Conservation (phyloP, 2,329 filamentous ascomycete species). For the Colletotrichum graminicola region DNA sequence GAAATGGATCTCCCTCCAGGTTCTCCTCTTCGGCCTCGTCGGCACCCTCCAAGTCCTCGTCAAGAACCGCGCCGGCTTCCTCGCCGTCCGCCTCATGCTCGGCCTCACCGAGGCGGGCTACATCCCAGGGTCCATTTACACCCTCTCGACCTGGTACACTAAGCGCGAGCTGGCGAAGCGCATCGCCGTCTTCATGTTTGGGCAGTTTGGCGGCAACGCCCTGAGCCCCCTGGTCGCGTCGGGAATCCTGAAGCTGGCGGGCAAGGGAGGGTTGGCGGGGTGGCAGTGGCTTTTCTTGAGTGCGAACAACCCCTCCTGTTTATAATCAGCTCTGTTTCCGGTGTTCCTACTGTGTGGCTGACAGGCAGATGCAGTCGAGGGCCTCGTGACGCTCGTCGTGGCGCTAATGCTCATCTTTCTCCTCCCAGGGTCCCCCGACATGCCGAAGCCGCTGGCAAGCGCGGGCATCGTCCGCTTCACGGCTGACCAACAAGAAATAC, state of each 20-base stretch:
- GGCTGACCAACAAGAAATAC: constrained; percentile 48
- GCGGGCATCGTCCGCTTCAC: constrained; percentile 55
- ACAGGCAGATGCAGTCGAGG: constrained; percentile 53
- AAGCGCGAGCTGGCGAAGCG: constrained; percentile 59
- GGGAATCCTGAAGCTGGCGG: constrained; percentile 60
- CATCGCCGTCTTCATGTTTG: constrained; percentile 65
- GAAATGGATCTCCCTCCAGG: constrained; percentile 63
- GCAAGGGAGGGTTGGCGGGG: constrained; percentile 54
- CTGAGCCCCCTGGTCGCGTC: constrained; percentile 62
- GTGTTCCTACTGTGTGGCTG: background rate
- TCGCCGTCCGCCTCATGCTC: constrained; percentile 58
- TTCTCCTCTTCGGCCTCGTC: constrained; percentile 61
- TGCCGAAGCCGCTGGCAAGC: constrained; percentile 54
- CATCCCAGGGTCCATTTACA: constrained; percentile 64
- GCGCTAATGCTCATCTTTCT: constrained; percentile 55
- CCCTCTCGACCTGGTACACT: constrained; percentile 64
- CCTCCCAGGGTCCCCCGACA: constrained; percentile 57
- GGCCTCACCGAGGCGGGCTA: constrained; percentile 65
- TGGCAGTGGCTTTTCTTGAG: constrained; percentile 66
- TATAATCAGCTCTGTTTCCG: background rate
- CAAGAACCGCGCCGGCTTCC: constrained; percentile 57
- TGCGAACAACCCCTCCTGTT: constrained; percentile 43
- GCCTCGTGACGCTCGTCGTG: constrained; percentile 57
- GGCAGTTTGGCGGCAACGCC: constrained; percentile 65
- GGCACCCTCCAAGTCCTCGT: constrained; percentile 60